Conservation (phyloP, 192 early-diverging fungal genomes). For the Podila minutissima region DNA sequence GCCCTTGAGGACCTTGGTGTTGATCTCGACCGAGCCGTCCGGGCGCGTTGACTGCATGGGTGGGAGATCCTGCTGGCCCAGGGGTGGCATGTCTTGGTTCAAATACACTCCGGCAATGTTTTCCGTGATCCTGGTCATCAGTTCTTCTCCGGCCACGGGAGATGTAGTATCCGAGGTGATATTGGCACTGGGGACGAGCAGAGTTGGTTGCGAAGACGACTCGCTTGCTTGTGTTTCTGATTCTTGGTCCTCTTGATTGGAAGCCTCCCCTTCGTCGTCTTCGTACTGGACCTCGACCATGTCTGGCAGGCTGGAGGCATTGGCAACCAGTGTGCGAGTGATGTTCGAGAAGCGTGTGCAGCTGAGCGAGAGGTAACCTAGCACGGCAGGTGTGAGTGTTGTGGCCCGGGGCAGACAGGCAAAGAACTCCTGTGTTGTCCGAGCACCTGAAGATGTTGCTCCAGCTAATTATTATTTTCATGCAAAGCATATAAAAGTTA, state of each 20-base stretch:
- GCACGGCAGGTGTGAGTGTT: conserved; percentile 10
- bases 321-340: conserved; percentile 7
- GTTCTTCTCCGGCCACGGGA: not conserved
- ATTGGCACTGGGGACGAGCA: not conserved
- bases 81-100: conserved; percentile 32
- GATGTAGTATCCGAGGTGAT: not conserved
- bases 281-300: conserved; percentile 8
- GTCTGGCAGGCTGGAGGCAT: too few relatives aligned
- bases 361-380: conserved; percentile 20
- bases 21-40: conserved; percentile 17
- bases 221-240: too few relatives aligned
- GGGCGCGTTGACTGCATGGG: conserved; percentile 12
- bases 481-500: not conserved
- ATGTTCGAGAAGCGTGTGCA: conserved; percentile 22
- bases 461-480: conserved; percentile 14
- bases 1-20: conserved; percentile 27
- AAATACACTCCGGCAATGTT: conserved; percentile 15
- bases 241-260: too few relatives aligned
- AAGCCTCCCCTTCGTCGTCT: conserved; percentile 4
- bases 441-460: conserved; percentile 31
- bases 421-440: conserved; percentile 22
- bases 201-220: not conserved
- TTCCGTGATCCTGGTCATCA: conserved; percentile 7
- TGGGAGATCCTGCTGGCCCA: conserved; percentile 33
- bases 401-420: conserved; percentile 20